phyloP scores from a whole-genome alignment of 179 eudicot species.

The Heliamphora pulchella region DNA sequence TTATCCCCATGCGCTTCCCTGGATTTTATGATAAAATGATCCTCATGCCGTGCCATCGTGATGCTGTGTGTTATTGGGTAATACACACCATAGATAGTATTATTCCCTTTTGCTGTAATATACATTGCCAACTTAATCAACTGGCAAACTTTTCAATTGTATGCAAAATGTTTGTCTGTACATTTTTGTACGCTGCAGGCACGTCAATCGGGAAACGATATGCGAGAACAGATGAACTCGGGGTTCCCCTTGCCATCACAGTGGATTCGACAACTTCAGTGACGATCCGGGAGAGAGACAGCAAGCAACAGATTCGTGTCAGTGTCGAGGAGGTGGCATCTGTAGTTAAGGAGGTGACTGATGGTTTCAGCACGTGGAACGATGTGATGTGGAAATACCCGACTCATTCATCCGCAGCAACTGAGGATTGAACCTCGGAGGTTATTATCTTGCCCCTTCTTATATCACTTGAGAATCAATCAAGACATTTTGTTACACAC shows the following conservation, averaged over 20 bases:
- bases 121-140: neutral
- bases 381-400: slow-evolving; percentile 65
- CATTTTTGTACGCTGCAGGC: slow-evolving; percentile 35
- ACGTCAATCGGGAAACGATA: slow-evolving; percentile 89
- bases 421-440: slow-evolving; percentile 9
- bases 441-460: neutral
- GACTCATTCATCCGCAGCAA: slow-evolving; percentile 43
- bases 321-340: slow-evolving; percentile 60
- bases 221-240: slow-evolving; percentile 91
- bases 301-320: slow-evolving; percentile 79
- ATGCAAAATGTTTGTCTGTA: neutral
- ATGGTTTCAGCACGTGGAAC: slow-evolving; percentile 72
- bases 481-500: no score
- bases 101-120: neutral
- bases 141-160: neutral
- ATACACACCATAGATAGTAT: neutral
- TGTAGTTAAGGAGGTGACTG: slow-evolving; percentile 67
- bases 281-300: slow-evolving; percentile 78
- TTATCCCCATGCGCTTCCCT: neutral
- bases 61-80: neutral
- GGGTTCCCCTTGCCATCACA: slow-evolving; percentile 86
- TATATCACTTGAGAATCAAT: no score
- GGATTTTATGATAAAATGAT: neutral
- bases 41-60: neutral
- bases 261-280: slow-evolving; percentile 69